A percentile compares a stretch with the other conserved stretches of the same genome.
These are phyloP conservation scores for Grigorovia transvaalensis DNA, from an alignment of 805 yeast genomes.

Conservation along the genomic window DNA sequence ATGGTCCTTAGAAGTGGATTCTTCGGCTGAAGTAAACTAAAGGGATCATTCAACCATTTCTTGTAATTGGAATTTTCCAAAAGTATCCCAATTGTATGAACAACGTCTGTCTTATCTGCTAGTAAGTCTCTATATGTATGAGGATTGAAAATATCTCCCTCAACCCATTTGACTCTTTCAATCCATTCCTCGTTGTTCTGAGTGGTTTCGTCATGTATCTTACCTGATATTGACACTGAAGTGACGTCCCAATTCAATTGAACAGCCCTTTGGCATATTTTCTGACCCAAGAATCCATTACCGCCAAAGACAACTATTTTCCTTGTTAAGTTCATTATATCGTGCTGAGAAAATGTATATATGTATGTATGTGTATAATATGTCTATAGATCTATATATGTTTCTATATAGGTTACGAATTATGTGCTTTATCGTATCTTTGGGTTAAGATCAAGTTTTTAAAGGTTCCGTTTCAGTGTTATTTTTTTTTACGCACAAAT, in stretches of 20 bases:
- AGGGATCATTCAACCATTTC: conserved; percentile 20
- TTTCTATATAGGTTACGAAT: no score
- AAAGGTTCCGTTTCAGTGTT: no score
- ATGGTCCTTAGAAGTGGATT: background rate
- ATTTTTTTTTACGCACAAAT: no score
- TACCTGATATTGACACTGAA: conserved; percentile 58
- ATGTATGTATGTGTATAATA: no score
- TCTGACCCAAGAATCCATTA: conserved; percentile 66
- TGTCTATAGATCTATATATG: no score
- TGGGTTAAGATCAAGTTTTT: no score
- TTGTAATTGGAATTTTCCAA: conserved; percentile 66
- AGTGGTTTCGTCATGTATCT: conserved; percentile 22
- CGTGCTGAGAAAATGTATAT: no score
- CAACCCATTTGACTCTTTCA: conserved; percentile 49
- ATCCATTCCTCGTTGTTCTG: conserved; percentile 35
- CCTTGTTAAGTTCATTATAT: background rate
- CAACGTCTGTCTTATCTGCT: conserved; percentile 41
- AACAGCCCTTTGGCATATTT: conserved; percentile 61
- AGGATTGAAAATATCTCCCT: conserved; percentile 61
- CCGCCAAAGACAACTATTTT: conserved; percentile 74
- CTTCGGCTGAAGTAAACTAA: background rate
- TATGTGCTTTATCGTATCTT: no score
- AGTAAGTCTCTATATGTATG: conserved; percentile 34
- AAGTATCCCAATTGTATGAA: conserved; percentile 73
- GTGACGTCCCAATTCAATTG: conserved; percentile 56